Evolutionary conservation across 371 early-diverging fungal genomes (phyloP).

Genomic region (Syncephalastrum monosporum): DNA sequence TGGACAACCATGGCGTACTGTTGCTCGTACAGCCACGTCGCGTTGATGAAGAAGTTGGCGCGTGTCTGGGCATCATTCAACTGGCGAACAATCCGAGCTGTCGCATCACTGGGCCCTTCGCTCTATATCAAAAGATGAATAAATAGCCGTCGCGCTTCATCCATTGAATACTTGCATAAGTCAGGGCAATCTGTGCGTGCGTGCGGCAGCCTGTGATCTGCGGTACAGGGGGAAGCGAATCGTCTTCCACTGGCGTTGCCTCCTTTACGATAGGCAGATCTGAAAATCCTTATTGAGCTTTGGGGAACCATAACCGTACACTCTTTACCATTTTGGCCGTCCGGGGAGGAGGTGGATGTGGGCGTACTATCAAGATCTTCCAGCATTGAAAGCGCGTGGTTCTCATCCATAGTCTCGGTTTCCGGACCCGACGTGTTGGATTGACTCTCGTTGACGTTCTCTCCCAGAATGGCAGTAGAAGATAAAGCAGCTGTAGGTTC

Average conservation of each 20-base stretch:
- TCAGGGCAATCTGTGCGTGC: slow-evolving; percentile 35
- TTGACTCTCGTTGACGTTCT: too few relatives aligned
- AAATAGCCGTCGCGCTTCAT: neutral
- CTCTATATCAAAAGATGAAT: slow-evolving; percentile 14
- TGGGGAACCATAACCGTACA: too few relatives aligned
- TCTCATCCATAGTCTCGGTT: too few relatives aligned
- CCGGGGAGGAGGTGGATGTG: too few relatives aligned
- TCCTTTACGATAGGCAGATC: neutral
- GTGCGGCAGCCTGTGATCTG: slow-evolving; percentile 24
- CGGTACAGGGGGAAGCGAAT: slow-evolving; percentile 1
- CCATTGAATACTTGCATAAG: slow-evolving; percentile 22
- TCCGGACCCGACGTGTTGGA: too few relatives aligned
- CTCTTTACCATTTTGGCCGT: too few relatives aligned
- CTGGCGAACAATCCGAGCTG: slow-evolving; percentile 34
- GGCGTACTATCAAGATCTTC: too few relatives aligned
- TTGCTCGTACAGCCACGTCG: slow-evolving; percentile 21
- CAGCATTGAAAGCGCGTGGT: too few relatives aligned
- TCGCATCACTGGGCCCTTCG: slow-evolving; percentile 43
- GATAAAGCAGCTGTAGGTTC: too few relatives aligned
- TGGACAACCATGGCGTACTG: slow-evolving; percentile 39
- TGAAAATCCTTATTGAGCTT: too few relatives aligned
- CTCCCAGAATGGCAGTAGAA: too few relatives aligned
- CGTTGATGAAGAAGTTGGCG: slow-evolving; percentile 36
- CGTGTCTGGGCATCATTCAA: slow-evolving; percentile 36
- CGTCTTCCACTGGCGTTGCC: neutral